These are phyloP conservation scores for Pterulicium gracile DNA, from an alignment of 1,284 basidiomycete genomes.

Conservation along the genomic window DNA sequence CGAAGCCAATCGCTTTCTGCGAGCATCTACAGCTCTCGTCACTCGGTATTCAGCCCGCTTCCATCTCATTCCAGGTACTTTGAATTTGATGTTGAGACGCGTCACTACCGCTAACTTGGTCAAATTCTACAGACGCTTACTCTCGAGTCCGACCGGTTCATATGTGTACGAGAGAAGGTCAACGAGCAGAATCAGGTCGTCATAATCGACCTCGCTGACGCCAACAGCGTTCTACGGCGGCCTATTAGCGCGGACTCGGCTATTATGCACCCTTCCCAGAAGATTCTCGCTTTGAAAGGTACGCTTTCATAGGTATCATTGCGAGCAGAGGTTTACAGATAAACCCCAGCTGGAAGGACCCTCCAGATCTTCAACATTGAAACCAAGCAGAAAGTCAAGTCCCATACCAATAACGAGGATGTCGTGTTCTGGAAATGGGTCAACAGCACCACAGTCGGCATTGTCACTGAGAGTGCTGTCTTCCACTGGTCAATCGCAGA, in stretches of 20 bases:
- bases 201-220: slow-evolving; percentile 92
- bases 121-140: slow-evolving; percentile 58
- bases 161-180: slow-evolving; percentile 85
- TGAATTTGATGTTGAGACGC: slow-evolving; percentile 17
- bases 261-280: slow-evolving; percentile 97
- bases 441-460: slow-evolving; percentile 80
- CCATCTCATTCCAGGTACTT: slow-evolving; percentile 92
- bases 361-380: slow-evolving; percentile 99
- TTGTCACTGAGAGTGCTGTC: slow-evolving; percentile 92
- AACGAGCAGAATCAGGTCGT: slow-evolving; percentile 93
- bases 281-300: slow-evolving; percentile 96
- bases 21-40: slow-evolving; percentile 92
- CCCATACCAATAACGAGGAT: slow-evolving; percentile 91
- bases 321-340: neutral
- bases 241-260: slow-evolving; percentile 97
- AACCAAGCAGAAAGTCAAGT: slow-evolving; percentile 95
- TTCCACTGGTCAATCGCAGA: slow-evolving; percentile 88
- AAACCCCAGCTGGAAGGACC: slow-evolving; percentile 70
- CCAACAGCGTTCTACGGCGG: slow-evolving; percentile 92
- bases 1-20: slow-evolving; percentile 75
- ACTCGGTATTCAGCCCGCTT: slow-evolving; percentile 90
- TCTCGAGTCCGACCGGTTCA: slow-evolving; percentile 95
- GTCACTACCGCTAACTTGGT: slow-evolving; percentile 16
- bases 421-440: slow-evolving; percentile 99
- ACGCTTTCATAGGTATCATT: slow-evolving; percentile 16